These are phyloP conservation scores for Ilyonectria sp. DNA, from an alignment of 2,329 filamentous ascomycete genomes.

Conservation along the genomic window DNA sequence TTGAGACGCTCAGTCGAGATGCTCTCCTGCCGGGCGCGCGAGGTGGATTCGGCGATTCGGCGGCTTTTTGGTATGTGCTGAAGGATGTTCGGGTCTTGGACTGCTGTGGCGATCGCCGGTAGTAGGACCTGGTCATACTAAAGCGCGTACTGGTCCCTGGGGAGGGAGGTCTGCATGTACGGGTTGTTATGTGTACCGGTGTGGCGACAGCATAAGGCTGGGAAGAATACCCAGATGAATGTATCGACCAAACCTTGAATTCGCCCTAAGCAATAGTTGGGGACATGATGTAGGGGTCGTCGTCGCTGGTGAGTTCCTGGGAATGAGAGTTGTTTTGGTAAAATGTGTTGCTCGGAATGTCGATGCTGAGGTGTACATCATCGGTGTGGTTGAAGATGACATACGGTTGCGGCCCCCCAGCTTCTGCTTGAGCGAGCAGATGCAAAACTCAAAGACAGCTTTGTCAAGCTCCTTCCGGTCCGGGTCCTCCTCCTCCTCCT, in stretches of 20 bases:
- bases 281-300: slow-evolving; percentile 9
- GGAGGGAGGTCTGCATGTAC: neutral
- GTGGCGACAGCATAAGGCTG: slow-evolving; percentile 6
- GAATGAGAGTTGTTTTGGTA: neutral
- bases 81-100: slow-evolving; percentile 19
- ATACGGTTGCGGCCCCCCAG: slow-evolving; percentile 12
- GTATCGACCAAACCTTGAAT: slow-evolving; percentile 10
- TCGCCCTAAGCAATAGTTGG: slow-evolving; percentile 11
- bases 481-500: too few species aligned
- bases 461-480: too few species aligned
- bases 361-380: slow-evolving; percentile 10
- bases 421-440: too few species aligned
- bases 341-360: slow-evolving; percentile 11
- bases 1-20: slow-evolving; percentile 12
- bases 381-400: slow-evolving; percentile 17
- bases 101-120: slow-evolving; percentile 8
- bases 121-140: slow-evolving; percentile 12
- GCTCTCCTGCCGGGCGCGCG: slow-evolving; percentile 12
- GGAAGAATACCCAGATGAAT: slow-evolving; percentile 15
- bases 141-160: neutral
- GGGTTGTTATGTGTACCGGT: neutral
- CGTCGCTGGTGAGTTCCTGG: neutral
- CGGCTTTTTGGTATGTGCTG: slow-evolving; percentile 19
- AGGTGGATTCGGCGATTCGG: slow-evolving; percentile 10
- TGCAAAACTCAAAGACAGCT: too few species aligned